Evolutionary conservation across 2,329 filamentous ascomycete genomes (phyloP), one percentile per base, ranked within the genome.

Genomic region (Elsinoe perseae): DNA sequence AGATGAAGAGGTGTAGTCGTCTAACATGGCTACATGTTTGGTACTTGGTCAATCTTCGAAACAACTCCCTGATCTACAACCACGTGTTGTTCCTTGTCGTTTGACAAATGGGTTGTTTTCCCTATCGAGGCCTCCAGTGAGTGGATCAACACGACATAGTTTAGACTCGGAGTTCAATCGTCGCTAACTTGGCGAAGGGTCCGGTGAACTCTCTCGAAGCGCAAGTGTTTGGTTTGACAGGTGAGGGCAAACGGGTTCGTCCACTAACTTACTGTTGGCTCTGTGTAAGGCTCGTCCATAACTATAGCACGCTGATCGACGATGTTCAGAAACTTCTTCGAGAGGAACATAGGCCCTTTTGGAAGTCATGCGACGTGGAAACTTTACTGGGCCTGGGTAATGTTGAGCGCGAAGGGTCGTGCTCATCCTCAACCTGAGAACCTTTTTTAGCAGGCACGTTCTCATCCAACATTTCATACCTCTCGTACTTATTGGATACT

Each of bases 31-130:
- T 23, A 10, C 10, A 23, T 23, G 18, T 23, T 43, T 5, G 40
- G 16, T 43, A 12, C 40, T 21, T 43, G 18, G 16, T 43, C 40
- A 43, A 36, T 36, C 18, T 20, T 44, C 40, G 40, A 21, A 44
- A 44, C 25, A n/a, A 18, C 25, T 50, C 20, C 44, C 48, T 52
- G 32, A 34, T 52, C 48, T 34, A 38, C 48, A 36, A 52, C 48
- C 48, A 52, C 48, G 25, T 50, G 44, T 30, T 50, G 44, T 30
- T 50, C 28, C 27, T 48, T 23, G 30, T 6, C 5, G 23, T 9
- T 32, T 23, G 27, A 48, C 43, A 25, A 48, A 48, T 48, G 23
- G 23, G 21, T n/a, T 28, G 6, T 30, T 9, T 25, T 23, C 23
- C 8, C 40, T 20, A 23, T 8, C 9, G 4, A 10, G 18, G 5